Evolutionary conservation across 2,329 filamentous ascomycete genomes (phyloP), one percentile per base, ranked within the genome.

Genomic region (Cytospora piceicola): DNA sequence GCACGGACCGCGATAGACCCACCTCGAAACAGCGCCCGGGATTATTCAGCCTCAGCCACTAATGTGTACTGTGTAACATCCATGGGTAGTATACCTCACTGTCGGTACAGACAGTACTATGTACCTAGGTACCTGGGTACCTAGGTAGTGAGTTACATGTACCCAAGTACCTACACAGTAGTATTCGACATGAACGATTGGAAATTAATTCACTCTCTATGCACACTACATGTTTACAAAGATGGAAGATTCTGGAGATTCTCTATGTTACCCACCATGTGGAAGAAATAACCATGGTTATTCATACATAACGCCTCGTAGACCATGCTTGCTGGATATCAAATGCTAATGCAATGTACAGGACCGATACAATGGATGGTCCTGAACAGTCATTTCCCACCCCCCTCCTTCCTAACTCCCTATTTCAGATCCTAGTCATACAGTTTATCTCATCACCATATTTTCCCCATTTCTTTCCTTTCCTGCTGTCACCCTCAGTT

Each of bases 11-110:
- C 27, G 4, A 32, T 32, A 32, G 51, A 32, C 60, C 36, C 24
- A 17, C 30, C 6, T 51, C 20, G 57, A 51, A 59, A 34, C 29
- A n/a, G 3, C 29, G 20, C 9, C n/a, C 4, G 46, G n/a, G 22
- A 60, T 60, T 60, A 60, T 51, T 60, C 58, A 60, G 58, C 58
- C 46, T 49, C n/a, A 24, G 17, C 39, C 12, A 14, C 34, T 36
- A 20, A 6, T 20, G 39, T 7, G 39, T 42, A 29, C n/a, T n/a
- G n/a, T n/a, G n/a, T n/a, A n/a, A n/a, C n/a, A n/a, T n/a, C n/a
- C n/a, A n/a, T n/a, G n/a, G n/a, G n/a, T n/a, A n/a, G n/a, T 29
- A 5, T 29, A 29, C 27, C 27, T 29, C 27, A 29, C 39, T 15
- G 20, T 42, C 34, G 34, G 39, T n/a, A 42, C 39, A 29, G 5